Base-by-base conservation (phyloP, 495 filamentous ascomycete genomes). In the Penicillium verhagenii region DNA sequence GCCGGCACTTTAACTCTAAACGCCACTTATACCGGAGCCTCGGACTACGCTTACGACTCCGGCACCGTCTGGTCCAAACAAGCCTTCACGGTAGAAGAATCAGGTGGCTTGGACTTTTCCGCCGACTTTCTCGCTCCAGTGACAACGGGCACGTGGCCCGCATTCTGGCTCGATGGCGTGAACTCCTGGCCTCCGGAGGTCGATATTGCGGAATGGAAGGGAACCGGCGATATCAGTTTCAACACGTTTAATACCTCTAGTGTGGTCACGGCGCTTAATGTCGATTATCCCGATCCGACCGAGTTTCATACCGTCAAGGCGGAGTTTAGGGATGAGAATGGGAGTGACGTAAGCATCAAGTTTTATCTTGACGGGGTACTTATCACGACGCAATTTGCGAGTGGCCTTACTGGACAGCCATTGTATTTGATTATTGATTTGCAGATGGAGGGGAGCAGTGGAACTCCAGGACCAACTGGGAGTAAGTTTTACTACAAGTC, bases 161-260 rank as follows among this genome's bases (percentile, higher is more conserved):
- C 82, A 4, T 82, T 87, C 31, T 86, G 82, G 82, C 64, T 85
- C 26, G 81, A 80, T 19, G 79, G 72, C 0, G 79, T 78, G 2
- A 56, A 75, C 13, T 71, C 74, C 7, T 86, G 82, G 82, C 82
- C 81, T 46, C 82, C 82, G 0, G 82, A 84, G 73, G 72, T 84
- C 33, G 82, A 86, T 54, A 72, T 84, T 68, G 82, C 80, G 1
- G 82, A 84, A 64, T 84, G 82, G 82, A 85, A 84, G 58, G 81
- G 82, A 4, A 73, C 68, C n/a, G 82, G 81, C 6, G 76, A 82
- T 61, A 81, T 85, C 45, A 78, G 72, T 8, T 84, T 84, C 66
- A 85, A 85, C 50, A 84, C 80, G 1, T 84, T 84, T 64, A 84
- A 84, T 56, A 79, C 79, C 8, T 78, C 73, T 23, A 76, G 70